Percentiles rank a stretch among this genome's conserved stretches.
Conservation (phyloP, 1,284 basidiomycete species). For the Naganishia albida region DNA sequence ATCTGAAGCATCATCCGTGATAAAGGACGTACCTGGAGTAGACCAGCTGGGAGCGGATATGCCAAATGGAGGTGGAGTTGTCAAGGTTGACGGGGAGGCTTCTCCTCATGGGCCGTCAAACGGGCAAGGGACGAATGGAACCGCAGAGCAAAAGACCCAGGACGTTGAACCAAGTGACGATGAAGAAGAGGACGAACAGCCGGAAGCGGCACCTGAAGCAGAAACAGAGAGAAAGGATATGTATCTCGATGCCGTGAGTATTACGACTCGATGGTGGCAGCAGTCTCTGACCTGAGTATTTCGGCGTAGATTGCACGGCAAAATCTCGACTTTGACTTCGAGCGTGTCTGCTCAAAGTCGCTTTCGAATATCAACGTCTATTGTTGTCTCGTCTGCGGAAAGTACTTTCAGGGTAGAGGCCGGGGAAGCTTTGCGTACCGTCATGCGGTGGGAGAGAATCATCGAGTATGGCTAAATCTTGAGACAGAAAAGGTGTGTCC, state of each 20-base stretch:
- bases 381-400: conserved; percentile 95
- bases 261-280: neutral
- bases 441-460: conserved; percentile 95
- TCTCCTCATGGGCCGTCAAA: conserved; percentile 27
- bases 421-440: conserved; percentile 91
- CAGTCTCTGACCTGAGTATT: neutral
- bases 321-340: conserved; percentile 96
- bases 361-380: conserved; percentile 96
- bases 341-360: conserved; percentile 96
- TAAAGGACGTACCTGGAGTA: conserved; percentile 31
- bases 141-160: conserved; percentile 5
- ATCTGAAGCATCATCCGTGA: conserved; percentile 5
- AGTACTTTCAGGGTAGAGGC: conserved; percentile 97
- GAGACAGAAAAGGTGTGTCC: conserved; percentile 77
- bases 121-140: conserved; percentile 31
- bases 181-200: conserved; percentile 58
- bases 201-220: conserved; percentile 45
- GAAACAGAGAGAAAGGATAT: conserved; percentile 72
- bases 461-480: conserved; percentile 97
- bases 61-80: conserved; percentile 30
- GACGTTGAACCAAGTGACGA: conserved; percentile 46
- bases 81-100: conserved; percentile 27
- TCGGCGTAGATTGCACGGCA: conserved; percentile 74
- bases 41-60: conserved; percentile 36
- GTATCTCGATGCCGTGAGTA: conserved; percentile 88